Base-by-base conservation (phyloP, 306 rosid genomes). In the Lathyrus aphaca region DNA sequence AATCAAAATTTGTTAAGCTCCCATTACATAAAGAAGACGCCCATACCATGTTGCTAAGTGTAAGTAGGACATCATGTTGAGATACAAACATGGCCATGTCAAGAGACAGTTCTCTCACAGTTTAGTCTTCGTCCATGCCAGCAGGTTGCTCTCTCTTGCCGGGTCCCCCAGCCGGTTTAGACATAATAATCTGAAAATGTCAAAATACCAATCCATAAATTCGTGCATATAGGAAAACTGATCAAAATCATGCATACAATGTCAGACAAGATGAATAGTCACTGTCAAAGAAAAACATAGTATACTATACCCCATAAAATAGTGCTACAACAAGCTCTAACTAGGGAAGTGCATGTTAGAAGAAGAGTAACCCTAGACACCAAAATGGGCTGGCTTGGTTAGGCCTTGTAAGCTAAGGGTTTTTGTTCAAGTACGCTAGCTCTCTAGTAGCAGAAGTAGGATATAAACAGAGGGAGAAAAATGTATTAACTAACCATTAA, bases 111-210 rank as follows among this genome's bases (percentile, higher is more conserved):
- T 46, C 40, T 46, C 40, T 17, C n/a, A 21, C 8, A 29, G 51
- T 5, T 29, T 83, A 86, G 71, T 90, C 97, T 85, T 91, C 99
- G 19, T 94, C 99, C 91, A 75, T 75, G 73, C 90, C 91, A 12
- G 89, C 96, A 63, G 99, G 96, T 69, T 87, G 85, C 29, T 82
- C 87, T 78, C 89, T 84, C 79, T 76, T 88, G 12, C 68, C 51
- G 10, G 95, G 99, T 11, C 97, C 99, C 57, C 99, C 97, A 6
- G 97, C 97, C 15, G 97, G 99, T 83, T 88, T 91, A 23, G 95
- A 74, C 96, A 91, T 88, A 43, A 94, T 94, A 71, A 94, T 89
- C 99, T 91, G 92, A 68, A 82, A 62, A 62, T 51, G 68, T 3
- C 68, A 54, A 75, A 68, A 66, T 14, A 18, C 23, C 37, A 55